Conservation (phyloP, 2,329 filamentous ascomycete species). For the Xylariaceae sp. region DNA sequence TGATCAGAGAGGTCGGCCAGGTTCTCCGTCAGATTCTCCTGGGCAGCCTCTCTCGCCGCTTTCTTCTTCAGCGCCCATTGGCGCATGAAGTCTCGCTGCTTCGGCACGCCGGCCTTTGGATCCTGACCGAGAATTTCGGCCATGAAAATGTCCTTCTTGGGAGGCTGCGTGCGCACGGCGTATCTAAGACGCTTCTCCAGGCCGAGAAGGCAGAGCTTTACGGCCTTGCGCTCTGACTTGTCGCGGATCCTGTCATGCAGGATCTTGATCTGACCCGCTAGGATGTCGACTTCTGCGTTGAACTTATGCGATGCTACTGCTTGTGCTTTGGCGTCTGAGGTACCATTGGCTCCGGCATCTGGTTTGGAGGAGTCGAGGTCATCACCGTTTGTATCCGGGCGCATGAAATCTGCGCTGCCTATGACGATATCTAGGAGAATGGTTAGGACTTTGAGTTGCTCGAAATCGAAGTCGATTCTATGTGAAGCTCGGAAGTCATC, state of each 20-base stretch:
- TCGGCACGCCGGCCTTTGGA: constrained; percentile 36
- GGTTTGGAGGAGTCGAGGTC: constrained; percentile 34
- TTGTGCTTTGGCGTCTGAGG: not conserved
- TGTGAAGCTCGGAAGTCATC: constrained; percentile 49
- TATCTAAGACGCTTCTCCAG: constrained; percentile 69
- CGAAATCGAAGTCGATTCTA: constrained; percentile 63
- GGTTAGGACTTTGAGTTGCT: constrained; percentile 59
- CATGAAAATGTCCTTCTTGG: constrained; percentile 50
- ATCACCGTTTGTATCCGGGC: not conserved
- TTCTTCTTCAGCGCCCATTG: constrained; percentile 32
- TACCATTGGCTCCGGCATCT: constrained; percentile 26
- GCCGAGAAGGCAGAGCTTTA: constrained; percentile 69
- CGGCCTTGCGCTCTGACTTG: constrained; percentile 70
- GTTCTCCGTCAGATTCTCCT: not conserved
- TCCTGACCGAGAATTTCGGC: not conserved
- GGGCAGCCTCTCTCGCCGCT: constrained; percentile 11
- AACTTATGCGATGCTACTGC: constrained; percentile 43
- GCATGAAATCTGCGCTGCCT: constrained; percentile 51
- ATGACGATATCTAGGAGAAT: constrained; percentile 69
- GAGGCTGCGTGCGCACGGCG: constrained; percentile 60
- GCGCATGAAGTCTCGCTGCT: constrained; percentile 47
- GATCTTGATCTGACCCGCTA: constrained; percentile 55
- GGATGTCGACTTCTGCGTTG: constrained; percentile 64
- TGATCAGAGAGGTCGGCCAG: not conserved
- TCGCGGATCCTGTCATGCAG: constrained; percentile 63